Base-by-base conservation (phyloP, 345 rosid species). In the Camelina sativa region DNA sequence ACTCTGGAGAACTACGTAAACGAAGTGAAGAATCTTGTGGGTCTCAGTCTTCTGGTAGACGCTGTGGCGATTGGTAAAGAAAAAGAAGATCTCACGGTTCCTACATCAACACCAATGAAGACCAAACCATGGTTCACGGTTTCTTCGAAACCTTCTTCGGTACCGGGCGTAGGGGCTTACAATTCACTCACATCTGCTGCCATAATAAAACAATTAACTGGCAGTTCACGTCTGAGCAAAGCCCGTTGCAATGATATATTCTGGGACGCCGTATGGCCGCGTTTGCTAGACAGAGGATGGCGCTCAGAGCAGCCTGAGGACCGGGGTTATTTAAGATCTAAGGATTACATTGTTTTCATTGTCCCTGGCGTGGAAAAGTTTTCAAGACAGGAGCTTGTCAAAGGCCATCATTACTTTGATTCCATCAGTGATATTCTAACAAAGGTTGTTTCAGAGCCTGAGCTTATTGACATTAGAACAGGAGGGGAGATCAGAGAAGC, bases 211-310 rank as follows among this genome's bases (percentile, higher is more conserved):
- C 72, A 84, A 23, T 71, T 90, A 76, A 88, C 85, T 10, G 89
- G 91, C 7, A 82, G 79, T 59, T 76, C 80, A 44, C 86, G 93
- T 54, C 75, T 88, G 78, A 86, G 93, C 84, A 90, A 90, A 82
- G 88, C 89, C 38, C 93, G 91, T 12, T 81, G 82, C 65, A 86
- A 65, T 69, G 91, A 90, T 80, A 84, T 90, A 54, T 90, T 88
- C 65, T 88, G 96, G 96, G 93, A 88, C 72, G 91, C 91, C 53
- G 88, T 88, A 60, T 90, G 96, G 96, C 96, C 96, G 1, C 91
- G 89, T 58, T 77, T 90, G 76, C 83, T 90, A 7, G 96, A 87
- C 22, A 79, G 86, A 80, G 93, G 96, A 73, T 90, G 96, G 96
- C 87, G 76, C 74, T 90, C 93, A 22, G 91, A 90, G 81, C 87